Percentiles rank a stretch among this genome's conserved stretches.
Evolutionary conservation across 805 yeast genomes (phyloP).

Genomic region (Scheffersomyces coipomensis): DNA sequence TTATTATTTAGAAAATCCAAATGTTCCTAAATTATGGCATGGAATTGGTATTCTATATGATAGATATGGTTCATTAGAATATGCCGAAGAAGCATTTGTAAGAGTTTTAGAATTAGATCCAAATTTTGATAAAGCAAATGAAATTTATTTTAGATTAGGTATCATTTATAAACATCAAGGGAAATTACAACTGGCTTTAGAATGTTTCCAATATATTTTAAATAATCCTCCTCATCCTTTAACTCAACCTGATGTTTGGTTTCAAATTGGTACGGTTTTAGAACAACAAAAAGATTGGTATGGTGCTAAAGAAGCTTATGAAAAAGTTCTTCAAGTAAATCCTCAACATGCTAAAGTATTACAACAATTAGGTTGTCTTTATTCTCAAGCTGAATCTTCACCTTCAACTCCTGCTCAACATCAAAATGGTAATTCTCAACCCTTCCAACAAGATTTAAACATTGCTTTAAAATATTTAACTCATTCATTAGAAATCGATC

Average conservation of each 20-base stretch:
- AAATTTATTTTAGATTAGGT: conserved; percentile 93
- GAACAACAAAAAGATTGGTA: conserved; percentile 91
- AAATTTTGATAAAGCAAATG: conserved; percentile 92
- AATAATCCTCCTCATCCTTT: conserved; percentile 92
- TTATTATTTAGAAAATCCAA: conserved; percentile 85
- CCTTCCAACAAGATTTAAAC: conserved; percentile 74
- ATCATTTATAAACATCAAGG: conserved; percentile 95
- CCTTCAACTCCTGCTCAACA: conserved; percentile 17
- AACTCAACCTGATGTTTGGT: conserved; percentile 97
- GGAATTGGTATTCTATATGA: conserved; percentile 97
- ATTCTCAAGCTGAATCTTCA: conserved; percentile 58
- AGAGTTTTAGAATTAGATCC: conserved; percentile 95
- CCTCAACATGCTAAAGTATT: conserved; percentile 95
- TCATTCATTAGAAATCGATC: conserved; percentile 86
- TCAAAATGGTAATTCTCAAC: conserved; percentile 43
- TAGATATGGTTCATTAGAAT: conserved; percentile 92
- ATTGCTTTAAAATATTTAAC: conserved; percentile 77
- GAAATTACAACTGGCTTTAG: conserved; percentile 81
- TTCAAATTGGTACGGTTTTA: conserved; percentile 93
- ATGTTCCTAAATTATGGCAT: conserved; percentile 97
- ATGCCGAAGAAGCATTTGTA: conserved; percentile 98
- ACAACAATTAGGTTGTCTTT: conserved; percentile 93
- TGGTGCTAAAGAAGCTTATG: conserved; percentile 94
- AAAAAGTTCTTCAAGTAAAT: conserved; percentile 82
- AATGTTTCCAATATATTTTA: conserved; percentile 90